phyloP scores from a whole-genome alignment of 345 rosid species.

The Stellera chamaejasme region DNA sequence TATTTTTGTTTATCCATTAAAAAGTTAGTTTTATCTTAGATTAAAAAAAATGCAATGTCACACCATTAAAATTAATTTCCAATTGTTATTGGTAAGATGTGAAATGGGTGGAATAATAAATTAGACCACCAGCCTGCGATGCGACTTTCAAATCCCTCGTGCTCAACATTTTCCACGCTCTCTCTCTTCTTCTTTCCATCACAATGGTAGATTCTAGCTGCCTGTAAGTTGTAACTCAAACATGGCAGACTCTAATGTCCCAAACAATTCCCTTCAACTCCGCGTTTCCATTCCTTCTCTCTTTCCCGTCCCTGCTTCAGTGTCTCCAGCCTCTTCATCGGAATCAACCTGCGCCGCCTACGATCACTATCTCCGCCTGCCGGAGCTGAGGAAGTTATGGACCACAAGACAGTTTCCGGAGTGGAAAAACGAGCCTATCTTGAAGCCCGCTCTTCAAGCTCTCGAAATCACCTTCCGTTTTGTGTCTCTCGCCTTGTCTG shows the following conservation, averaged over 20 bases:
- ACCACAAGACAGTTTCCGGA: slow-evolving; percentile 28
- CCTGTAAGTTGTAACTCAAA: slow-evolving; percentile 34
- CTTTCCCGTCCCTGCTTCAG: slow-evolving; percentile 8
- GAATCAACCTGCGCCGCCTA: slow-evolving; percentile 52
- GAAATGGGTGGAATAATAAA: too few species aligned
- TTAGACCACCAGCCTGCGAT: too few species aligned
- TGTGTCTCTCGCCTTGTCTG: slow-evolving; percentile 45
- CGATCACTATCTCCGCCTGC: slow-evolving; percentile 61
- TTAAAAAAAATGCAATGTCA: too few species aligned
- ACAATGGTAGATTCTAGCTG: slow-evolving; percentile 54
- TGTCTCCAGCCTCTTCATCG: slow-evolving; percentile 27
- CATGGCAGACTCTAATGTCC: slow-evolving; percentile 30
- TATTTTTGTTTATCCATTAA: too few species aligned
- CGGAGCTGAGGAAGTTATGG: slow-evolving; percentile 51
- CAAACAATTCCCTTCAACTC: slow-evolving; percentile 30
- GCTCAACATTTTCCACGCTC: too few species aligned
- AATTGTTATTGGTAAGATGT: too few species aligned
- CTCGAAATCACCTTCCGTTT: slow-evolving; percentile 73
- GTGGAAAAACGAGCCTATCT: slow-evolving; percentile 50
- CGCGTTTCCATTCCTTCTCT: slow-evolving; percentile 30
- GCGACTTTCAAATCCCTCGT: too few species aligned
- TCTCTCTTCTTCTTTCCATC: too few species aligned
- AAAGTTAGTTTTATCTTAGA: too few species aligned
- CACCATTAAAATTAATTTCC: too few species aligned
- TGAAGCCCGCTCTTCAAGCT: slow-evolving; percentile 67